Evolutionary conservation across 257 asterid genomes (phyloP), one percentile per base, ranked within the genome.

Genomic region (Striga asiatica): DNA sequence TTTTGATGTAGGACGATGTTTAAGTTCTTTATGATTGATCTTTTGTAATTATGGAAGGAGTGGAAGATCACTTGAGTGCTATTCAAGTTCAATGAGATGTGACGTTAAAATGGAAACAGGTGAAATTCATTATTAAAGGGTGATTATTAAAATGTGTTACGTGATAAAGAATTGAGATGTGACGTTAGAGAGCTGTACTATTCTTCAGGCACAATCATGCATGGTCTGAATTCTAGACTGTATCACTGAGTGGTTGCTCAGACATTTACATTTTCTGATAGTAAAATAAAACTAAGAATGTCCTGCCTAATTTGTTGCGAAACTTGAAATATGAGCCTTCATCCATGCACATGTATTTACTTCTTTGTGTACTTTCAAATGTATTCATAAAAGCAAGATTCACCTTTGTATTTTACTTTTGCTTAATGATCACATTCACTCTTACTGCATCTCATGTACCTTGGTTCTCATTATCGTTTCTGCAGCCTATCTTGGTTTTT

Each of bases 401-500:
- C 51, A 16, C 41, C 39, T 54, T 38, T 61, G 21, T 18, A 17
- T 53, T 18, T 17, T 57, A 32, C n/a, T 37, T 48, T 5, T 49
- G 50, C 39, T 16, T 45, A n/a, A 34, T 46, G 31, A 29, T 56
- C 19, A 18, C 24, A 41, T 59, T 49, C 25, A 47, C 14, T 34
- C 31, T 58, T 61, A 66, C 25, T n/a, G 28, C 53, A 37, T 35
- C 62, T 66, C 53, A 58, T 14, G 62, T 25, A 32, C 54, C 2
- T 24, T 5, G 24, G 20, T 32, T 61, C 51, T 65, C 47, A 60
- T 43, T 47, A 54, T 31, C 43, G 43, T 56, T 49, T n/a, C 53
- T 62, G 76, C 65, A 89, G 97, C 97, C 97, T 61, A 69, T 89
- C 68, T 69, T 89, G 80, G 97, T 92, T 32, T 92, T 60, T 67